Evolutionary conservation across 2,329 filamentous ascomycete species (phyloP), one percentile per base, ranked within the genome.

Genomic region (Aspergillus sp.): DNA sequence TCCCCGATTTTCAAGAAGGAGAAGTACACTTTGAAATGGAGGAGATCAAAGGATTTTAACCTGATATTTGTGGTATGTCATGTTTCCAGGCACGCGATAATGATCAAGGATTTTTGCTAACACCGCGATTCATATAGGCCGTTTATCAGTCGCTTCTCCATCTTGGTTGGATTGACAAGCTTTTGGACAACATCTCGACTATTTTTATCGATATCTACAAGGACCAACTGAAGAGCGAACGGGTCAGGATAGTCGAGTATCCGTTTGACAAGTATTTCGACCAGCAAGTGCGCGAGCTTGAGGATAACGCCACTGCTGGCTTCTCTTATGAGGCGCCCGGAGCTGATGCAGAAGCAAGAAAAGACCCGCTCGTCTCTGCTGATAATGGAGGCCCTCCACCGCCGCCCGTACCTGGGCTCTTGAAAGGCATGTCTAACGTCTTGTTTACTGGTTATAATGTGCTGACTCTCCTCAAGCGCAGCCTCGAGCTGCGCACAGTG

Each of bases 101-200:
- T 55, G 41, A 60, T 56, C 13, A 18, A 18, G 54, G 43, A 30
- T 9, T 53, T 58, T 34, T 53, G 38, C 64, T 68, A 52, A 66
- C 61, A 59, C 52, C 54, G 36, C 34, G 30, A 55, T 38, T 55
- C 51, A 45, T 48, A 6, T 69, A 96, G 92, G 95, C 93, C 63
- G 95, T 99, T 63, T 99, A 99, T 75, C 90, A 96, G 72, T 97
- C 93, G 39, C 85, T 99, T 32, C 84, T 99, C 30, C 93, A 97
- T 74, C 85, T 99, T 8, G 93, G 90, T 12, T 99, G 96, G 95
- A 91, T 98, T 63, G 95, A 99, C 75, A 92, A 95, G 74, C 87
- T 99, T 48, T 86, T 99, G 64, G 93, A 97, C 70, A 96, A 98
- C 69, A 91, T 98, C 68, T 91, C 89, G 72, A 92, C 90, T 9